Evolutionary conservation across 257 asterid genomes (phyloP).

Genomic region (Nemophila menziesii): DNA sequence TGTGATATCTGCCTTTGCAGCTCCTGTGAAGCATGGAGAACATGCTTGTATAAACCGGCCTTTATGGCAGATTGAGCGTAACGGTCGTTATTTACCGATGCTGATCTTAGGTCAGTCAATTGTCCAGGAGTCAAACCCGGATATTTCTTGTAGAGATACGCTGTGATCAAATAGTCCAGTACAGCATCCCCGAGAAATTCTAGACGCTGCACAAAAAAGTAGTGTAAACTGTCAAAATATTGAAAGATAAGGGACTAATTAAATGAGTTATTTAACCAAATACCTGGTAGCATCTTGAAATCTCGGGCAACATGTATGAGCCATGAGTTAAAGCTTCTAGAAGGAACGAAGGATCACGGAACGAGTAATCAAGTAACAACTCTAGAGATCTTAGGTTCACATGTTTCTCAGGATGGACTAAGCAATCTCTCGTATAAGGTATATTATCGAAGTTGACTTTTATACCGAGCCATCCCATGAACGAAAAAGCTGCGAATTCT

Average conservation of each 20-base stretch:
- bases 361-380: constrained; percentile 38
- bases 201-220: constrained; percentile 66
- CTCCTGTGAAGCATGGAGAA: constrained; percentile 40
- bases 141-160: constrained; percentile 61
- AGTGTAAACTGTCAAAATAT: no score
- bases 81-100: constrained; percentile 75
- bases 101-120: constrained; percentile 85
- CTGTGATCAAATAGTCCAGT: constrained; percentile 67
- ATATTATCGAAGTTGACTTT: constrained; percentile 24
- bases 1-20: constrained; percentile 44
- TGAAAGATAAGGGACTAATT: no score
- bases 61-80: constrained; percentile 74
- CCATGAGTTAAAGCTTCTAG: constrained; percentile 93
- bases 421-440: constrained; percentile 35
- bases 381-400: constrained; percentile 37
- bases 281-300: constrained; percentile 91
- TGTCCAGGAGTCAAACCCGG: constrained; percentile 70
- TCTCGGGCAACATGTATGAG: constrained; percentile 72
- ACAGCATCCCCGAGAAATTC: constrained; percentile 96
- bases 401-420: constrained; percentile 29
- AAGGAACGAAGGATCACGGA: constrained; percentile 51
- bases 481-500: constrained; percentile 51
- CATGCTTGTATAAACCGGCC: constrained; percentile 54
- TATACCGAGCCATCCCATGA: constrained; percentile 68
- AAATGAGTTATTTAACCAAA: no score